Base-by-base conservation (phyloP, 768 basidiomycete species). In the Phanerodontia chrysosporium region DNA sequence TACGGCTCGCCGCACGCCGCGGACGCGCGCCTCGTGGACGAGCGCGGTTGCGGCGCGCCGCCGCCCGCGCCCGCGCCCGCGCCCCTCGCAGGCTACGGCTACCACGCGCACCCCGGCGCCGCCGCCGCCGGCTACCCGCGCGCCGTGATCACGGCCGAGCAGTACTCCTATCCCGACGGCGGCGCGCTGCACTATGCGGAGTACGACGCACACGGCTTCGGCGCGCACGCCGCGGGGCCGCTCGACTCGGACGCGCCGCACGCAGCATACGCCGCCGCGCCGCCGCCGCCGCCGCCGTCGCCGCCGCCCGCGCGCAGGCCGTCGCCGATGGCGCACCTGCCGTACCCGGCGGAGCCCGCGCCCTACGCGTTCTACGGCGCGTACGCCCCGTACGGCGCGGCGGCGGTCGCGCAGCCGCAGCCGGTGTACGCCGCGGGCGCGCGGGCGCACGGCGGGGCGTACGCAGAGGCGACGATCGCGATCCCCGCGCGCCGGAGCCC, bases 251-350 rank as follows among this genome's bases (percentile, higher is more conserved):
- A 28, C 22, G 46, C 6, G 24, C 46, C 6, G 6, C 49, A 51
- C 29, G 5, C 28, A 18, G 49, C 49, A 8, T 29, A 32, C 49
- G 7, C 30, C 7, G 55, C 55, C 44, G 22, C 6, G 12, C 14
- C 32, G 18, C 35, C 7, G 18, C 16, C 7, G 25, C 24, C 6
- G 12, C 14, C 32, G 18, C 35, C 7, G 18, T 18, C 7, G 25
- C 24, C 5, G 14, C 7, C 49, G 12, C 27, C 61, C 3, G 12
- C 13, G 18, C 61, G 61, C 22, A 14, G 52, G 30, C 25, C 29
- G 25, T 62, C 61, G 7, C 61, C 61, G 10, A 62, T 62, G 61
- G 61, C 39, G 3, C 61, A 62, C 46, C 49, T 62, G 16, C 61
- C 61, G 9, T 62, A 62, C 39, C 61, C 49, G 16, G n/a, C n/a